phyloP scores from a whole-genome alignment of 352 stramenopile genomes.

The Globisporangium megalacanthum region DNA sequence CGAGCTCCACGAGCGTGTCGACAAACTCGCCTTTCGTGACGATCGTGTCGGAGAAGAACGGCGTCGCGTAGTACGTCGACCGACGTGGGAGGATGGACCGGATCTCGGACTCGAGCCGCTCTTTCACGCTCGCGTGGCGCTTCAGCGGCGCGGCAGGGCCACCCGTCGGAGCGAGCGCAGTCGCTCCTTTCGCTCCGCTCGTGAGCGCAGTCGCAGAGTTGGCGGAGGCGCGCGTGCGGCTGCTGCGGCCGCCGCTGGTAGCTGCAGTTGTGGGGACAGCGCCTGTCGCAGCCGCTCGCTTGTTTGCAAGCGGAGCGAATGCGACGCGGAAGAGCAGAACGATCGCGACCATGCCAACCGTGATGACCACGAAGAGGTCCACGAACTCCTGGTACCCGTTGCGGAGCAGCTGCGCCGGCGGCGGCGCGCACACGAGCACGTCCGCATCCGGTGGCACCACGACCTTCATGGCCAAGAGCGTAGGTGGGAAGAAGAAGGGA shows the following conservation, averaged over 20 bases:
- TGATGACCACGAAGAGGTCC: conserved; percentile 64
- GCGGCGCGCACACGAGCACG: not conserved
- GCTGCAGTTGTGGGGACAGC: not conserved
- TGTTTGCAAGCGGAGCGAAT: conserved; percentile 33
- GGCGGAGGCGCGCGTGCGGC: conserved; percentile 4
- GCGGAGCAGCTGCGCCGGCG: not conserved
- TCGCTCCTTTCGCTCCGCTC: no score
- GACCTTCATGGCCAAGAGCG: not conserved
- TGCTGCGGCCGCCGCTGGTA: not conserved
- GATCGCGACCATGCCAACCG: conserved; percentile 50
- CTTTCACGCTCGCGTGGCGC: conserved; percentile 38
- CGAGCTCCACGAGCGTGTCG: conserved; percentile 56
- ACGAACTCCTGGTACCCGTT: conserved; percentile 33
- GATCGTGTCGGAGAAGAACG: conserved; percentile 73
- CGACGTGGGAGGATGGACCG: conserved; percentile 43
- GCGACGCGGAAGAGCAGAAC: conserved; percentile 62
- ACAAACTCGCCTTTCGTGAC: conserved; percentile 76
- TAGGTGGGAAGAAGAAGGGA: not conserved
- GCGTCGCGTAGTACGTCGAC: conserved; percentile 72
- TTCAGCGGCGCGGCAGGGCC: conserved; percentile 10
- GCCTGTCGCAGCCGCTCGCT: not conserved
- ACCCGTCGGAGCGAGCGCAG: not conserved
- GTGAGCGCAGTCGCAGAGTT: not conserved
- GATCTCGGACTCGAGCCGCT: conserved; percentile 61
- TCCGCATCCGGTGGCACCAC: not conserved